Conservation (phyloP, 1,284 basidiomycete species). For the Veloboletus limbatus region DNA sequence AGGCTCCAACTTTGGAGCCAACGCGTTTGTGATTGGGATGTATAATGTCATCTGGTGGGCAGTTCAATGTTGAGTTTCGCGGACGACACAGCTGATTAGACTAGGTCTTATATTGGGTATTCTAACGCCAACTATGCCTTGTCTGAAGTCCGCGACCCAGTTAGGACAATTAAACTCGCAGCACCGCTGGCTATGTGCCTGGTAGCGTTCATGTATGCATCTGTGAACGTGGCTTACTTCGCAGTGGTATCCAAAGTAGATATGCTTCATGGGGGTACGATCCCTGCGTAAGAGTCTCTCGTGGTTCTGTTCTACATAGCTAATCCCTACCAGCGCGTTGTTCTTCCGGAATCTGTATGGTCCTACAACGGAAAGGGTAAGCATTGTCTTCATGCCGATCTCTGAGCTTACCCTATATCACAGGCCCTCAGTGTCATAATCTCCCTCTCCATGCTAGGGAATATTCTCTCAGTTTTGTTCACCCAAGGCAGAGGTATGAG, state of each 20-base stretch:
- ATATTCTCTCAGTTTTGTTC: constrained; percentile 59
- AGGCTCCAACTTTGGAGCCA: constrained; percentile 46
- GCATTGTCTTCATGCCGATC: background rate
- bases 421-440: constrained; percentile 60
- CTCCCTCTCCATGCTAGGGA: constrained; percentile 61
- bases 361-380: constrained; percentile 51
- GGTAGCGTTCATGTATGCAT: constrained; percentile 54
- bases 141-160: constrained; percentile 63
- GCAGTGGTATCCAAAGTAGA: constrained; percentile 64
- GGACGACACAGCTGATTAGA: background rate
- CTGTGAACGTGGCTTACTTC: constrained; percentile 68
- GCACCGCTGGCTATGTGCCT: constrained; percentile 60
- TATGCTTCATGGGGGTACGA: constrained; percentile 57
- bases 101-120: constrained; percentile 68
- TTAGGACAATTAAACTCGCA: constrained; percentile 63
- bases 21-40: constrained; percentile 59
- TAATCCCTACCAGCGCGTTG: constrained; percentile 43
- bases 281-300: constrained; percentile 51
- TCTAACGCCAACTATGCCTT: constrained; percentile 70
- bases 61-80: background rate
- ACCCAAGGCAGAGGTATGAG: constrained; percentile 56
- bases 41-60: constrained; percentile 65
- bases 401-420: constrained; percentile 19
- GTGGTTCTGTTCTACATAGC: background rate
- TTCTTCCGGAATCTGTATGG: constrained; percentile 72